Evolutionary conservation across 441 rosid genomes (phyloP).

Genomic region (Euphorbia celastroides): DNA sequence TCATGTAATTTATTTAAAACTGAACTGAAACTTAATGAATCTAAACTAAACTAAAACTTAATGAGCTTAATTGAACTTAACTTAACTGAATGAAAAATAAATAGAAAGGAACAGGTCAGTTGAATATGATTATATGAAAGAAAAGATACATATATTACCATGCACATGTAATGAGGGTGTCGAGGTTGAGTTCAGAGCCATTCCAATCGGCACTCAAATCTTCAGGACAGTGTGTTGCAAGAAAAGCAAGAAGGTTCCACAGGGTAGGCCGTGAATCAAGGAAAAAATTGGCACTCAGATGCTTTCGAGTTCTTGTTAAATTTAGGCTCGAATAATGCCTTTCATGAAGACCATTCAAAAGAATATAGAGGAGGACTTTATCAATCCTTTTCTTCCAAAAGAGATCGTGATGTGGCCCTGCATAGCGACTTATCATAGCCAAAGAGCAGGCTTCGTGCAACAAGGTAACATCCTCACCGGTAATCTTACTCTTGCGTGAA

Average conservation of each 20-base stretch:
- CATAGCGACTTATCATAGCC: slow-evolving; percentile 66
- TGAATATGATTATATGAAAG: not conserved
- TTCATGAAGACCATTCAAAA: slow-evolving; percentile 39
- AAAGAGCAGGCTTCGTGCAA: slow-evolving; percentile 67
- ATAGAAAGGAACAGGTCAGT: too few species aligned
- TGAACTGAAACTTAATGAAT: too few species aligned
- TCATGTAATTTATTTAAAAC: too few species aligned
- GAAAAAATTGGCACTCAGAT: slow-evolving; percentile 43
- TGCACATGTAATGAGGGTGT: slow-evolving; percentile 59
- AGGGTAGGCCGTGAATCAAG: slow-evolving; percentile 58
- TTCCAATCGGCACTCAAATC: slow-evolving; percentile 33
- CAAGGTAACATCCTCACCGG: slow-evolving; percentile 46
- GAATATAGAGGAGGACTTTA: slow-evolving; percentile 52
- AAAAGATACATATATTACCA: slow-evolving; percentile 42
- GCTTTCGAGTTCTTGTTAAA: slow-evolving; percentile 45
- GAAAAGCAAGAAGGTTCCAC: slow-evolving; percentile 88
- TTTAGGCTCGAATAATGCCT: too few species aligned
- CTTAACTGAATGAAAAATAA: too few species aligned
- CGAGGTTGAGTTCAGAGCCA: slow-evolving; percentile 36
- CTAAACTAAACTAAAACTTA: too few species aligned
- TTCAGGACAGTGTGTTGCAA: slow-evolving; percentile 55
- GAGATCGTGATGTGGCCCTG: slow-evolving; percentile 58
- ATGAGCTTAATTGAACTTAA: too few species aligned
- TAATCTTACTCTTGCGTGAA: slow-evolving; percentile 48
- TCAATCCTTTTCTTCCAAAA: slow-evolving; percentile 69